Conservation (phyloP, 371 early-diverging fungal species). For the Massospora cicadina region DNA sequence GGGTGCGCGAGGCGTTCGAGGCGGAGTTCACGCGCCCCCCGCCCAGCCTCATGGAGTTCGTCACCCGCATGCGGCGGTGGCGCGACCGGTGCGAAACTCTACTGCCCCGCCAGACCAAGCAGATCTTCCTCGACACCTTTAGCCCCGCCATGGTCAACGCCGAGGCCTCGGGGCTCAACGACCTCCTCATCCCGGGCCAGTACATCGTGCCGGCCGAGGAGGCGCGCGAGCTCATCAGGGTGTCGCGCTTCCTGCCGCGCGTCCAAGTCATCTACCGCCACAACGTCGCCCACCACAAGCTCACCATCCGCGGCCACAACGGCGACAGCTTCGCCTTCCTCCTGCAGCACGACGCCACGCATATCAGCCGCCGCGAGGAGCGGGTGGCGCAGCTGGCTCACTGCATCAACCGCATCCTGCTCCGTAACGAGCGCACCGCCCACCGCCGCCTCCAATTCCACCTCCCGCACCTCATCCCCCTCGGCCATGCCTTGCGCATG, state of each 20-base stretch:
- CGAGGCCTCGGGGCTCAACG: conserved; percentile 93
- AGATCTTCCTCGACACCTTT: conserved; percentile 64
- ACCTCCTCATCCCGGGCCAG: conserved; percentile 96
- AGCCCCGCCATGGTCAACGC: conserved; percentile 89
- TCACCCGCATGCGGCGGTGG: conserved; percentile 67
- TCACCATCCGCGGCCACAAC: conserved; percentile 82
- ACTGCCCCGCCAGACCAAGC: conserved; percentile 60
- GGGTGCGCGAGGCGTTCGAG: conserved; percentile 41
- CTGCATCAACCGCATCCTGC: conserved; percentile 65
- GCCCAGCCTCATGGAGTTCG: conserved; percentile 59
- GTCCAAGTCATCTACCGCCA: conserved; percentile 66
- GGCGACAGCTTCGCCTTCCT: conserved; percentile 77
- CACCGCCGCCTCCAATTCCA: conserved; percentile 74
- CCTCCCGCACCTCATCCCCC: conserved; percentile 72
- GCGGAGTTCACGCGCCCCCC: conserved; percentile 70
- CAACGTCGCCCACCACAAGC: conserved; percentile 46
- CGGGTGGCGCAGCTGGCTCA: conserved; percentile 82
- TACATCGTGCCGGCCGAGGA: conserved; percentile 67
- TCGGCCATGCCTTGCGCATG: conserved; percentile 84
- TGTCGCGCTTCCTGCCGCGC: conserved; percentile 84
- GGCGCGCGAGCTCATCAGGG: conserved; percentile 79
- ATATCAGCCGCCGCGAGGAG: conserved; percentile 83
- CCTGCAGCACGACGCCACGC: conserved; percentile 77
- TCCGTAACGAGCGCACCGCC: conserved; percentile 48
- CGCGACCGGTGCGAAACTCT: conserved; percentile 74